These are phyloP conservation scores for Tetrapisispora fleetii DNA, from an alignment of 805 yeast genomes.

Conservation along the genomic window DNA sequence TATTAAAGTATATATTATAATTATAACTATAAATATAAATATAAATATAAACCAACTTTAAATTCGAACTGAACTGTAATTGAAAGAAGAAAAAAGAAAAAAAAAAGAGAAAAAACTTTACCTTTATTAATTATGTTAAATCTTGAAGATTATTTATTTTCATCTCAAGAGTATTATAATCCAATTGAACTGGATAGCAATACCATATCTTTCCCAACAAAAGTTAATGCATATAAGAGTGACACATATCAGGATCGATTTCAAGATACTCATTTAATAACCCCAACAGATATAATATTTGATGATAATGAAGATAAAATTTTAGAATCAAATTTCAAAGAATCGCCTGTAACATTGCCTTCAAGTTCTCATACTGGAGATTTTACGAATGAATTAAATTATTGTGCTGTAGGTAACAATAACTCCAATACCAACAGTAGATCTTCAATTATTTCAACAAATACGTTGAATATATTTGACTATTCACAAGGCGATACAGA, in stretches of 20 bases:
- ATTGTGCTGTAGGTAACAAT: not conserved
- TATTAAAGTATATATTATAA: too few relatives aligned
- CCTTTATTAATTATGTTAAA: not conserved
- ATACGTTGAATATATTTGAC: not conserved
- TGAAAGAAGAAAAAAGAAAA: not conserved
- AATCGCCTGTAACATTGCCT: not conserved
- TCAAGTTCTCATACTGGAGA: not conserved
- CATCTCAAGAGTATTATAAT: conserved; percentile 1
- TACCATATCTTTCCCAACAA: not conserved
- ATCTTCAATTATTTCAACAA: not conserved
- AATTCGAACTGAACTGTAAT: not conserved
- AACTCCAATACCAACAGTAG: not conserved
- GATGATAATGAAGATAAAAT: not conserved
- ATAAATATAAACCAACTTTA: not conserved
- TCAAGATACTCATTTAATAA: not conserved
- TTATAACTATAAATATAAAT: too few relatives aligned
- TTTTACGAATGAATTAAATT: not conserved
- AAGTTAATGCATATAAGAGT: not conserved
- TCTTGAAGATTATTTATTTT: conserved; percentile 1
- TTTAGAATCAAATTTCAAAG: not conserved
- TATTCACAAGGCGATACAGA: not conserved
- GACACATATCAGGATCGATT: not conserved
- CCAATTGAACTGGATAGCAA: not conserved
- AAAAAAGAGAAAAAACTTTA: too few relatives aligned
- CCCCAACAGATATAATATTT: not conserved